Base-by-base conservation (phyloP, 2,329 filamentous ascomycete genomes). In the Aspergillus awamori region DNA sequence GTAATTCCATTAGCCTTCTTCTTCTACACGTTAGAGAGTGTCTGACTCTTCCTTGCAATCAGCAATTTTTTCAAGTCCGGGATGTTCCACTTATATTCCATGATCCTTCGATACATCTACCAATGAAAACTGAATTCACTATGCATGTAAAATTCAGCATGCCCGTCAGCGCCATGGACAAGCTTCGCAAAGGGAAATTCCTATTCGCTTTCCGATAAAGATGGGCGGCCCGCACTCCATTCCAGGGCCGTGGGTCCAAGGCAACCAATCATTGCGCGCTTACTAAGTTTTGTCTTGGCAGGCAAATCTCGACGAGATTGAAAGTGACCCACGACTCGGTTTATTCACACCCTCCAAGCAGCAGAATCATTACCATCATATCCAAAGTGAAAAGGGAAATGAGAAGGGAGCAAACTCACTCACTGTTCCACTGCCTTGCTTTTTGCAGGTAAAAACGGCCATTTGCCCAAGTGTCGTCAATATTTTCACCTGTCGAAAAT, bases 161-260 rank as follows among this genome's bases (percentile, higher is more conserved):
- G 67, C 66, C 67, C 30, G 68, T 70, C 17, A 69, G 66, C 15
- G 68, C 70, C 10, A 68, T 68, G 67, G 57, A 67, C 15, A 70
- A 70, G 33, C 30, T 68, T 70, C 43, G 69, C 11, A 65, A 68
- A 3, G 59, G 68, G 1, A 62, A 64, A 1, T 45, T 69, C 8
- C 33, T 69, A 30, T 61, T 69, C 2, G 33, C 33, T 36, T 13
- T 13, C 11, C 33, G 33, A 13, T 36, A 2, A 36, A 36, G 33
- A 36, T 36, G 11, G 33, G 33, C 33, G 33, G 33, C 11, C 33
- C 33, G 33, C 33, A 5, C 33, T 36, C 33, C 33, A 13, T 36
- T 36, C 2, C 33, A 36, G 11, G 11, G 11, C 2, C 5, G 33
- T 36, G 33, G 33, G 33, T 36, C 11, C 2, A 15, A 36, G 11